A percentile compares a stretch with the other conserved stretches of the same genome.
Evolutionary conservation across 2,329 filamentous ascomycete species (phyloP).

Genomic region (Cadophora malorum): DNA sequence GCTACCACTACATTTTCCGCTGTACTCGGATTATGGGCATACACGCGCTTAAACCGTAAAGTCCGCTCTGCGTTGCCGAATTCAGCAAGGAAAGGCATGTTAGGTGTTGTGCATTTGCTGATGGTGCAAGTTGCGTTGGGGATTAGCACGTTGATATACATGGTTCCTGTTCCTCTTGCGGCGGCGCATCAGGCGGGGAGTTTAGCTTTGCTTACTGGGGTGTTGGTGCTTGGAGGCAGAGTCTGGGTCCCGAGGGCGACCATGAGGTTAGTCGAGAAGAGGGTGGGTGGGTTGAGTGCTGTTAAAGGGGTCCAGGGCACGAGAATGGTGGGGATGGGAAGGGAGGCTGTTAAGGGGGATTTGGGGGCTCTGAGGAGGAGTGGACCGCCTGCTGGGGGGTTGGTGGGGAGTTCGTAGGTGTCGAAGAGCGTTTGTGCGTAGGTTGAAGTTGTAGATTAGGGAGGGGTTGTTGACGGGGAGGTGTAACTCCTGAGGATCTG

Average conservation of each 20-base stretch:
- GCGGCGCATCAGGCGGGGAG: conserved; percentile 93
- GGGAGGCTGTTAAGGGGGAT: conserved; percentile 22
- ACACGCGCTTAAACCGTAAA: conserved; percentile 69
- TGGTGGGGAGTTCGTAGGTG: conserved; percentile 1
- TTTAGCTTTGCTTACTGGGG: conserved; percentile 82
- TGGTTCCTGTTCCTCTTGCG: conserved; percentile 87
- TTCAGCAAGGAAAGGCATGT: conserved; percentile 70
- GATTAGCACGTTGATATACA: conserved; percentile 89
- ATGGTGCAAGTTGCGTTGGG: conserved; percentile 83
- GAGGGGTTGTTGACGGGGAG: no score
- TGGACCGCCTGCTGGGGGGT: conserved; percentile 6
- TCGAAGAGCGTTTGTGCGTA: neutral
- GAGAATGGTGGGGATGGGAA: conserved; percentile 17
- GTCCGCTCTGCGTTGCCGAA: conserved; percentile 64
- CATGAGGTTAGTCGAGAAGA: conserved; percentile 60
- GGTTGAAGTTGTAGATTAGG: neutral
- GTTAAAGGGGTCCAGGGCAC: neutral
- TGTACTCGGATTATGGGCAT: conserved; percentile 81
- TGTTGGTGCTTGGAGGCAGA: conserved; percentile 78
- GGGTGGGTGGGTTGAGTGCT: conserved; percentile 32
- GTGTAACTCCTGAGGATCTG: no score
- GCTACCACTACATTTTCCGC: conserved; percentile 87
- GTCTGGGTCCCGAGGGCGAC: conserved; percentile 75
- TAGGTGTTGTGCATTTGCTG: conserved; percentile 83
- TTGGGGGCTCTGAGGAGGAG: conserved; percentile 23